These are phyloP conservation scores for Gossypium longicalyx DNA, from an alignment of 345 rosid species.

Conservation along the genomic window DNA sequence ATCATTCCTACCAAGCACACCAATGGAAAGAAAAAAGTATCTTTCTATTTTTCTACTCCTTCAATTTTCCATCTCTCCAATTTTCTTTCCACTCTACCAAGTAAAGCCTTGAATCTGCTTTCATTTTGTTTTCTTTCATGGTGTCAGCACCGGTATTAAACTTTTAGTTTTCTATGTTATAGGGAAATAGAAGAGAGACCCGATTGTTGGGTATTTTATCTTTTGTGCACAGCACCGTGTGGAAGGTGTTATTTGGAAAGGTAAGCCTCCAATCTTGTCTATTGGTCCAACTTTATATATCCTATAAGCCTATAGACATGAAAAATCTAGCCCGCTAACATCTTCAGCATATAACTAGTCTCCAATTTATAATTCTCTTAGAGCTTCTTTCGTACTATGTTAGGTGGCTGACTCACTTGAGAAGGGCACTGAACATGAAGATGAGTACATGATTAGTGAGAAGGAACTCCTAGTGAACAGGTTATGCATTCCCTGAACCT, in stretches of 20 bases:
- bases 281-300: not conserved
- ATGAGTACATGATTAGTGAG: constrained; percentile 99
- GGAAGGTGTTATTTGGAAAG: constrained; percentile 98
- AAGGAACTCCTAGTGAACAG: constrained; percentile 94
- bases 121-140: not conserved
- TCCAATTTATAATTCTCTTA: not conserved
- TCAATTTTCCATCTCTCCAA: too few species aligned
- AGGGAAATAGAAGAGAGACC: constrained; percentile 81
- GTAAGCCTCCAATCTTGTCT: constrained; percentile 23
- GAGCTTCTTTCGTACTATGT: not conserved
- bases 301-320: not conserved
- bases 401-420: constrained; percentile 98
- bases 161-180: not conserved
- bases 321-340: constrained; percentile 8
- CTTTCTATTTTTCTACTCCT: too few species aligned
- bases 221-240: constrained; percentile 92
- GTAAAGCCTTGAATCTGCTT: too few species aligned
- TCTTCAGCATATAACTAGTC: not conserved
- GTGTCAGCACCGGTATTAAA: not conserved
- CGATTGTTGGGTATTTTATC: constrained; percentile 84
- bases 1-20: too few species aligned
- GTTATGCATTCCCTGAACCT: constrained; percentile 27
- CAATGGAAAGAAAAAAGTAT: too few species aligned
- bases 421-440: constrained; percentile 99
- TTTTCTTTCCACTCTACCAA: too few species aligned